These are phyloP conservation scores for Schoenoplectus tabernaemontani DNA, from an alignment of 202 grass and related monocot species.

Conservation along the genomic window DNA sequence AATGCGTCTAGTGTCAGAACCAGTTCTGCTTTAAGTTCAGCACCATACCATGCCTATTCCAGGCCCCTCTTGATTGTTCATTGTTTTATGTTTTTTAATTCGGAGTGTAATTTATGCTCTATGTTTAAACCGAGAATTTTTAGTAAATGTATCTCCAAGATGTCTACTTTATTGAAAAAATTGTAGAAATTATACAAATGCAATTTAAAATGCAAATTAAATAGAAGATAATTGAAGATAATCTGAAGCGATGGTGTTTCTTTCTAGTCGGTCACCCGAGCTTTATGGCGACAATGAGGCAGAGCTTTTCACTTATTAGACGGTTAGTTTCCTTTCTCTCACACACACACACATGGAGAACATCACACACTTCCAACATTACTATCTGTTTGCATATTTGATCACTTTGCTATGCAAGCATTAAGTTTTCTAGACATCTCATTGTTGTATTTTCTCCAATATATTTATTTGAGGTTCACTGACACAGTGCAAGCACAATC, in stretches of 20 bases:
- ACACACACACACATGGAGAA: no score
- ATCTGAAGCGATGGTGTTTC: constrained; percentile 67
- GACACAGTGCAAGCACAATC: background rate
- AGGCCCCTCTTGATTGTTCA: no score
- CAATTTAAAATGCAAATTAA: background rate
- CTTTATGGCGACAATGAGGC: constrained; percentile 93
- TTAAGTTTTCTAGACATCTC: background rate
- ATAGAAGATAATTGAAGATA: constrained; percentile 11
- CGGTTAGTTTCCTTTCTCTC: constrained; percentile 39
- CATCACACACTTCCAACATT: background rate
- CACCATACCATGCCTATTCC: no score
- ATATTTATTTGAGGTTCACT: constrained; percentile 1
- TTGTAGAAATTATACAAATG: background rate
- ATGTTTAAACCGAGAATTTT: no score
- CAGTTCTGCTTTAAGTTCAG: no score
- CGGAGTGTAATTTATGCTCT: no score
- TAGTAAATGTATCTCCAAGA: no score
- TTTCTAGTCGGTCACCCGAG: constrained; percentile 99
- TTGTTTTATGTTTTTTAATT: no score
- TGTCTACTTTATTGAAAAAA: no score
- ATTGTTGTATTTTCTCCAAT: background rate
- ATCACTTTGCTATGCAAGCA: background rate
- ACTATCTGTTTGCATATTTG: background rate
- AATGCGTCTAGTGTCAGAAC: no score
- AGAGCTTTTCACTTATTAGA: constrained; percentile 98